Evolutionary conservation across 2,329 filamentous ascomycete genomes (phyloP).

Genomic region (Verticillium nubilum): DNA sequence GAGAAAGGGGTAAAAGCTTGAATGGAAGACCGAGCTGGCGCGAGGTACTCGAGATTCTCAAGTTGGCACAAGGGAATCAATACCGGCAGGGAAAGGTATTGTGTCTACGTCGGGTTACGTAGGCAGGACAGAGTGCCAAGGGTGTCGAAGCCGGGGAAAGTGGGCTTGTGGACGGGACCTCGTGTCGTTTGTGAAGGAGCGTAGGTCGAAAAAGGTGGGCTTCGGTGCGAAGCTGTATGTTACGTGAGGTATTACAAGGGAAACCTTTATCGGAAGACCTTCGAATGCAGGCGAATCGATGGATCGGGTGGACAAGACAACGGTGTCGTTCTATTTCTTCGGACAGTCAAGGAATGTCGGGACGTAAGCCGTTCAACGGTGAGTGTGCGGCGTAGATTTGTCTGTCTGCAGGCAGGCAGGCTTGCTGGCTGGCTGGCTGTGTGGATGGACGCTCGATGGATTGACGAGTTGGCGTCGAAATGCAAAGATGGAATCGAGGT

Average conservation of each 20-base stretch:
- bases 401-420: not conserved
- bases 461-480: not conserved
- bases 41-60: not conserved
- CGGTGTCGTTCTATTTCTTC: conserved; percentile 4
- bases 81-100: not conserved
- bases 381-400: not conserved
- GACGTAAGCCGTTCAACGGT: conserved; percentile 2
- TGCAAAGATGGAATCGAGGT: no score
- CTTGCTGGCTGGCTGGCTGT: not conserved
- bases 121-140: conserved; percentile 5
- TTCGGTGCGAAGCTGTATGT: conserved; percentile 4
- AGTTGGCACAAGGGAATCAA: not conserved
- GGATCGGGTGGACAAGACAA: conserved; percentile 11
- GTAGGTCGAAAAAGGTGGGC: conserved; percentile 8
- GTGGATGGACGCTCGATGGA: not conserved
- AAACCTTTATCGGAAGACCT: conserved; percentile 1
- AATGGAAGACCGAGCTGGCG: not conserved
- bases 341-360: conserved; percentile 14
- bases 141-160: conserved; percentile 1
- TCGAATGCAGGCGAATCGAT: conserved; percentile 5
- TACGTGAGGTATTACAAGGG: conserved; percentile 13
- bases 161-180: conserved; percentile 1
- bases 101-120: not conserved
- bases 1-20: not conserved
- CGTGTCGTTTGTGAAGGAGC: conserved; percentile 7